These are phyloP conservation scores for Coffea humblotiana DNA, from an alignment of 305 asterid species.

Conservation along the genomic window DNA sequence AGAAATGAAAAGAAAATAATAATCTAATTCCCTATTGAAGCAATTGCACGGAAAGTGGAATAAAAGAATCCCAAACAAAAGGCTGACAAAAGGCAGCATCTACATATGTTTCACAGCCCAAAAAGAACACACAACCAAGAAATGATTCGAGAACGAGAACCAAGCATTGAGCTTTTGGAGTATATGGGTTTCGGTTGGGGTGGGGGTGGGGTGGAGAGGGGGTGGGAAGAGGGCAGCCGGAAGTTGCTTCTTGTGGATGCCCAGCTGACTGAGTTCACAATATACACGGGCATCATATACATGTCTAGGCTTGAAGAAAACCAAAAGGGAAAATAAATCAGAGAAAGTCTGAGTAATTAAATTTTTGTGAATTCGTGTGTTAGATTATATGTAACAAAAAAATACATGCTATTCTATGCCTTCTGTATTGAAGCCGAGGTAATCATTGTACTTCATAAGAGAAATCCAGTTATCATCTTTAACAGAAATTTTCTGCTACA, in stretches of 20 bases:
- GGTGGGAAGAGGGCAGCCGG: too few relatives aligned
- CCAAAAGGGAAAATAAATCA: not conserved
- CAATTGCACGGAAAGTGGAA: not conserved
- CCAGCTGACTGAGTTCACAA: not conserved
- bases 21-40: not conserved
- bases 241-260: not conserved
- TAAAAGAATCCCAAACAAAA: not conserved
- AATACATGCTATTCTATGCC: not conserved
- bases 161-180: not conserved
- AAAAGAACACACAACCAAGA: not conserved
- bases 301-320: not conserved
- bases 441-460: not conserved
- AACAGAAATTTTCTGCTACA: constrained; percentile 24
- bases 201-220: too few relatives aligned
- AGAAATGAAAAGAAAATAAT: too few relatives aligned
- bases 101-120: not conserved
- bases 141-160: not conserved
- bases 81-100: not conserved
- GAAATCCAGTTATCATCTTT: not conserved
- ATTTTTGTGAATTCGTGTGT: not conserved
- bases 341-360: not conserved
- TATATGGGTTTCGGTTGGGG: not conserved
- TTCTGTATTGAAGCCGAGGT: not conserved
- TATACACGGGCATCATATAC: not conserved
- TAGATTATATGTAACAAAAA: not conserved